Conservation (phyloP, 805 yeast genomes). For the Wickerhamiella azyma region DNA sequence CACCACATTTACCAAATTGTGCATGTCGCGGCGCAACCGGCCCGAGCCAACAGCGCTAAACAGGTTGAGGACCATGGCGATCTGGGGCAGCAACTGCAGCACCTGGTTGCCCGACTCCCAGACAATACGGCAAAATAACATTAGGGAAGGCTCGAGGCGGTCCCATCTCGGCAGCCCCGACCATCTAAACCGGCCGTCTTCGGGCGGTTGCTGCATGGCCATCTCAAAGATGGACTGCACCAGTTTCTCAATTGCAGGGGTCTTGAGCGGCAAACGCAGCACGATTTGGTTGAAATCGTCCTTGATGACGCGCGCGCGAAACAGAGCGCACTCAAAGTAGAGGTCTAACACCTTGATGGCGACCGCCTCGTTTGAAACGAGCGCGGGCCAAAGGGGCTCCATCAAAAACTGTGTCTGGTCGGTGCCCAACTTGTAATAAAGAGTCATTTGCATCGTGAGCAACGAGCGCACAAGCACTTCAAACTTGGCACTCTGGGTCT, state of each 20-base stretch:
- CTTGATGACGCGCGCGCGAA: background rate
- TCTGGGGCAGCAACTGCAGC: background rate
- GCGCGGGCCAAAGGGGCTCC: background rate
- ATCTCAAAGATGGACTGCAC: background rate
- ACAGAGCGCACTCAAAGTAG: background rate
- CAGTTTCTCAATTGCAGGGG: background rate
- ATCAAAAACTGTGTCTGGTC: background rate
- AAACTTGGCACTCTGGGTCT: background rate
- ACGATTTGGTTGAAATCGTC: background rate
- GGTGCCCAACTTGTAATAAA: background rate
- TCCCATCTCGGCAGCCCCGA: background rate
- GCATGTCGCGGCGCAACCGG: background rate
- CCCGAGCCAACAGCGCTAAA: conserved; percentile 4
- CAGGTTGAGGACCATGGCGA: background rate
- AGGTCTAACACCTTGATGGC: background rate
- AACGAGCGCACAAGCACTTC: background rate
- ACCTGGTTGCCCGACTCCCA: background rate
- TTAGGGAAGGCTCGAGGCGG: background rate
- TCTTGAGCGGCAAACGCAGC: background rate
- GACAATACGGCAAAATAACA: background rate
- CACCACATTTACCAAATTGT: background rate
- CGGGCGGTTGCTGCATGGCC: background rate
- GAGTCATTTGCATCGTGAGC: background rate
- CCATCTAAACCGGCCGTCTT: background rate
- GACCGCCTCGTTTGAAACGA: background rate